phyloP scores from a whole-genome alignment of 176 grass and related monocot genomes.

The Alopecurus myosuroides region DNA sequence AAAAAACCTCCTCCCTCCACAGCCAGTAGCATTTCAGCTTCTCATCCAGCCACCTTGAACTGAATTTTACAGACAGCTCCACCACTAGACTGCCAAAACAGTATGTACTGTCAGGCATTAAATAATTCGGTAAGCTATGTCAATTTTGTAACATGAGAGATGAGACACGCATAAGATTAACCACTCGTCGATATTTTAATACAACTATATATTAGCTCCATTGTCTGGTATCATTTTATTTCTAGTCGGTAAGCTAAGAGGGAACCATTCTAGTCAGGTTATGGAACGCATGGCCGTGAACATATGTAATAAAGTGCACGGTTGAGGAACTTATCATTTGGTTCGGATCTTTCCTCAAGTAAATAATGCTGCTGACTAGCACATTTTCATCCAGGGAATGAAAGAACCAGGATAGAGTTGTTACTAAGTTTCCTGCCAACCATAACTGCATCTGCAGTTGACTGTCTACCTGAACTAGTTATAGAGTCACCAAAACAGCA shows the following conservation, averaged over 20 bases:
- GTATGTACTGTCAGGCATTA: no score
- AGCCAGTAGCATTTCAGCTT: conserved; percentile 87
- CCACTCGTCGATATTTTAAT: neutral
- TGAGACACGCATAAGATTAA: neutral
- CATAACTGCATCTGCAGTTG: neutral
- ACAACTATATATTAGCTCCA: neutral
- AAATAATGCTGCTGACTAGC: neutral
- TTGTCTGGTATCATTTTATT: neutral
- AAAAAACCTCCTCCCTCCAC: conserved; percentile 96
- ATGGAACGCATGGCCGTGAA: neutral
- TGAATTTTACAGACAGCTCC: conserved; percentile 9
- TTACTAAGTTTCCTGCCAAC: neutral
- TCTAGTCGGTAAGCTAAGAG: neutral
- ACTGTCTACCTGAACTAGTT: neutral
- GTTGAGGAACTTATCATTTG: neutral
- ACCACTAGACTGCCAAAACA: neutral
- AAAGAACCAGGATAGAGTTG: neutral
- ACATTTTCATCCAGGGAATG: neutral
- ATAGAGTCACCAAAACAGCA: neutral
- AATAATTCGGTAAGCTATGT: no score
- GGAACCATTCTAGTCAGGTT: neutral
- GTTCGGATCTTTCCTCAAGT: neutral
- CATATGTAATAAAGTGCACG: neutral
- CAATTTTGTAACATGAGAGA: neutral
- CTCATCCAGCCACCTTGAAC: conserved; percentile 52